phyloP scores from a whole-genome alignment of 306 rosid species.

The Aeschynomene evenia region DNA sequence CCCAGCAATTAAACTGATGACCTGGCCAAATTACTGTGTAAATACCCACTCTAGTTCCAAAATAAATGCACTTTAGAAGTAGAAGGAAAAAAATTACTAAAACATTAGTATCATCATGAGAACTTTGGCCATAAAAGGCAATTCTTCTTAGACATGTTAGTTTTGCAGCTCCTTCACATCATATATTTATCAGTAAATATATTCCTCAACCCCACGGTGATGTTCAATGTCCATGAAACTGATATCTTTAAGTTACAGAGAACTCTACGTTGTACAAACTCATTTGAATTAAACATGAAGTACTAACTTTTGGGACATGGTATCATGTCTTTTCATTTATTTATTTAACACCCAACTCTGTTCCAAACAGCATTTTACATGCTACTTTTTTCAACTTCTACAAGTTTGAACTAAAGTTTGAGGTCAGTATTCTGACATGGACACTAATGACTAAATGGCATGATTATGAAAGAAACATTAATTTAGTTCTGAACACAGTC shows the following conservation, averaged over 20 bases:
- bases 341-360: not conserved
- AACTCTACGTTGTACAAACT: not conserved
- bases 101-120: not conserved
- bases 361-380: not conserved
- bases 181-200: not conserved
- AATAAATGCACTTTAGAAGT: not conserved
- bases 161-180: not conserved
- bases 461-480: slow-evolving; percentile 11
- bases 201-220: not conserved
- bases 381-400: not conserved
- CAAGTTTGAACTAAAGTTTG: not conserved
- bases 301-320: not conserved
- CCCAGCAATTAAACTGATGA: not conserved
- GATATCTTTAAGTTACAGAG: not conserved
- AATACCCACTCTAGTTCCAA: not conserved
- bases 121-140: not conserved
- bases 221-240: not conserved
- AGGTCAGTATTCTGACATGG: not conserved
- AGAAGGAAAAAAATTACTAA: not conserved
- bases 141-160: not conserved
- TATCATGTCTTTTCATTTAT: not conserved
- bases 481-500: slow-evolving; percentile 6
- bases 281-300: not conserved
- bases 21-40: not conserved
- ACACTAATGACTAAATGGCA: not conserved